phyloP scores from a whole-genome alignment of 2,329 filamentous ascomycete genomes.

The Dactylellina sp. region DNA sequence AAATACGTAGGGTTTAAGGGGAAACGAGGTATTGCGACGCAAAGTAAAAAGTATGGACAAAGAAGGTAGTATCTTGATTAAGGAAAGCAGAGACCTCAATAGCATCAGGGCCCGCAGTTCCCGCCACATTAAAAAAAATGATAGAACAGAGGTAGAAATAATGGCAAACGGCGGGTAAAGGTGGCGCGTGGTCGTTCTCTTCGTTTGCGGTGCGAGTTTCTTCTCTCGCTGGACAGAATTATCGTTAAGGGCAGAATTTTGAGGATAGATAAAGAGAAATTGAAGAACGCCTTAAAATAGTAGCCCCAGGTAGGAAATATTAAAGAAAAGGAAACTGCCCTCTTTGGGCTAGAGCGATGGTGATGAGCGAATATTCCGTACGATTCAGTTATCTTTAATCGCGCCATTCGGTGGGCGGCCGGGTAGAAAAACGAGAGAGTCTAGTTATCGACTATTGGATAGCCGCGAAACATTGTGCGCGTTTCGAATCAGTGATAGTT shows the following conservation, averaged over 20 bases:
- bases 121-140: conserved; percentile 39
- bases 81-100: conserved; percentile 30
- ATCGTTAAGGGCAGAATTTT: conserved; percentile 35
- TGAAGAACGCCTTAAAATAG: conserved; percentile 47
- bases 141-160: conserved; percentile 2
- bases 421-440: conserved; percentile 14
- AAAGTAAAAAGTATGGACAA: conserved; percentile 39
- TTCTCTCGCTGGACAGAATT: conserved; percentile 17
- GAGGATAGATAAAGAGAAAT: conserved; percentile 30
- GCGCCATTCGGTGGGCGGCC: conserved; percentile 10
- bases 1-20: background rate
- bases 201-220: background rate
- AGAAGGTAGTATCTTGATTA: conserved; percentile 41
- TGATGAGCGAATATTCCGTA: conserved; percentile 8
- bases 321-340: conserved; percentile 32
- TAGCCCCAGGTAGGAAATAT: conserved; percentile 13
- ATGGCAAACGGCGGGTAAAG: background rate
- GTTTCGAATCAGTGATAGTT: conserved; percentile 56
- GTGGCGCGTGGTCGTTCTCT: background rate
- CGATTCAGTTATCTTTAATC: conserved; percentile 1
- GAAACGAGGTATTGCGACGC: background rate
- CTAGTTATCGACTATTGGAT: conserved; percentile 54
- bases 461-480: conserved; percentile 56
- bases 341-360: conserved; percentile 7
- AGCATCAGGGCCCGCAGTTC: conserved; percentile 23